Evolutionary conservation across 257 asterid genomes (phyloP), one percentile per base, ranked within the genome.

Genomic region (Solanum paucissectum): DNA sequence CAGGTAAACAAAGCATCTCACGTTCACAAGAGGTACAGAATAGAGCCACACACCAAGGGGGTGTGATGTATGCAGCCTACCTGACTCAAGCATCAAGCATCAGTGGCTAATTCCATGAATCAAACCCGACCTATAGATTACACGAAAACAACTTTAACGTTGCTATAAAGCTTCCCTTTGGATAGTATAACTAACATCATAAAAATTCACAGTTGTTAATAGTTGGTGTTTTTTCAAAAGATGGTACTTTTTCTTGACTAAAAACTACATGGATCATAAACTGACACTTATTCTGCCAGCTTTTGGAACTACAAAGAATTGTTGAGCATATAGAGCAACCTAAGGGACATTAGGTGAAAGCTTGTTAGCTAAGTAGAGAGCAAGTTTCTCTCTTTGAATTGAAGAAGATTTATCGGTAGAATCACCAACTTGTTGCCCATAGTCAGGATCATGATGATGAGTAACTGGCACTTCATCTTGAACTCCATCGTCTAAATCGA

Each of bases 381-480:
- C 91, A 68, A 90, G 88, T 64, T 68, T 90, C 82, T 90, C 87
- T 88, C 91, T 88, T 82, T 58, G 90, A 81, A 10, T 69, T 6
- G 37, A 33, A n/a, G 83, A 89, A 34, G 49, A 25, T 58, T 82
- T 37, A 36, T 88, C 87, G 21, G 40, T 36, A 46, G 37, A 21
- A 32, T 73, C 68, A 4, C 84, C n/a, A 3, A 42, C 29, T 74
- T 86, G 83, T 88, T 88, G 87, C 11, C 73, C 38, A 40, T 46
- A 46, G 49, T 86, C 85, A 25, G 86, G 84, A 60, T 64, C 87
- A 14, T 86, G 86, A 44, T 72, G 6, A 40, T 73, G 60, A 5
- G 89, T 68, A 7, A 60, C 2, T 14, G 27, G 14, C 23, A 83
- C 82, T 14, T 74, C 37, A 16, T 66, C 52, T 32, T 68, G 89